Conservation (phyloP, 176 grass and related monocot genomes). For the Pharus latifolius region DNA sequence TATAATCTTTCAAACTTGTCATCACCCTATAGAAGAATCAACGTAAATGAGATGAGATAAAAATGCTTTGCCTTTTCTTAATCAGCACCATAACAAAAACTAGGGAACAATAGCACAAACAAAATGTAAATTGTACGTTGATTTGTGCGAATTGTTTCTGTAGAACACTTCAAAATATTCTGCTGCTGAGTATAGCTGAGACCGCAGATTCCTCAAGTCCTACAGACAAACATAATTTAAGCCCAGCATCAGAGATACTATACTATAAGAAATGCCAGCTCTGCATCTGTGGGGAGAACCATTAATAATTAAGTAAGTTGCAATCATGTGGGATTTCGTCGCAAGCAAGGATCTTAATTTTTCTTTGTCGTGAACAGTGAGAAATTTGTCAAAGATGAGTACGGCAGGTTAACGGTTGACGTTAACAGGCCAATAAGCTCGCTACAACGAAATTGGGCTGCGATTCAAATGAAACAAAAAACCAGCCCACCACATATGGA, state of each 20-base stretch:
- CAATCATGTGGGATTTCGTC: slow-evolving; percentile 25
- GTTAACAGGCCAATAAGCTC: slow-evolving; percentile 7
- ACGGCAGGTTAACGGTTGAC: slow-evolving; percentile 1
- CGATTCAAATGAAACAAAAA: not conserved
- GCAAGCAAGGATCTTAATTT: slow-evolving; percentile 29
- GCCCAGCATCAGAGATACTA: slow-evolving; percentile 17
- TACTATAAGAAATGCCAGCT: slow-evolving; percentile 25
- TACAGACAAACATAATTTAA: slow-evolving; percentile 45
- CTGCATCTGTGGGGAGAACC: not conserved
- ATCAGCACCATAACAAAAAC: slow-evolving; percentile 1
- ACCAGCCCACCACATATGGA: not conserved
- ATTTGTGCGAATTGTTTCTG: slow-evolving; percentile 65
- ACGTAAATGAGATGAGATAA: slow-evolving; percentile 1
- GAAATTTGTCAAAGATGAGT: slow-evolving; percentile 22
- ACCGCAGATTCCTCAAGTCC: slow-evolving; percentile 93
- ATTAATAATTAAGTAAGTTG: slow-evolving; percentile 25
- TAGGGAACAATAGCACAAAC: not conserved
- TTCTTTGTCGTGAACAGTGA: slow-evolving; percentile 12
- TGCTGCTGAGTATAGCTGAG: slow-evolving; percentile 84
- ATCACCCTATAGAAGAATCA: slow-evolving; percentile 52
- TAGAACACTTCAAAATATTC: slow-evolving; percentile 95
- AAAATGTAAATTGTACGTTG: slow-evolving; percentile 40
- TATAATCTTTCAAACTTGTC: slow-evolving; percentile 79
- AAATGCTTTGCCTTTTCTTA: not conserved
- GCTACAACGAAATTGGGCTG: not conserved